Percentiles rank a stretch among this genome's conserved stretches.
Conservation (phyloP, 2,329 filamentous ascomycete species). For the Biscogniauxia mediterranea region DNA sequence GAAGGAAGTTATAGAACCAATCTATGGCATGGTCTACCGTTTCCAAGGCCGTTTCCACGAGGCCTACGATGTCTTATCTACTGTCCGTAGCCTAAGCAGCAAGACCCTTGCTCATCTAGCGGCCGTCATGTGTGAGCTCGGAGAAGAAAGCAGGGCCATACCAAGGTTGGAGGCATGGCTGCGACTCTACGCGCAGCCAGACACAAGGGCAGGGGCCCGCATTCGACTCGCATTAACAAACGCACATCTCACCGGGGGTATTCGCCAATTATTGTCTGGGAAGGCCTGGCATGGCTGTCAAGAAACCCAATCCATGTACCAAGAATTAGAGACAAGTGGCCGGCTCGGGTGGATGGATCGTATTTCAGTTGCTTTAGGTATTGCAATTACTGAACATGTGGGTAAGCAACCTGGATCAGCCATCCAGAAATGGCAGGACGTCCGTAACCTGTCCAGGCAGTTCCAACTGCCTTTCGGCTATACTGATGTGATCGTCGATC, state of each 20-base stretch:
- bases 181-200: neutral
- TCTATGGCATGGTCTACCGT: neutral
- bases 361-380: neutral
- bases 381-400: constrained; percentile 3
- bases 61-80: neutral
- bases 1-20: neutral
- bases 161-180: neutral
- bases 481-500: neutral
- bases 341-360: neutral
- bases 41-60: neutral
- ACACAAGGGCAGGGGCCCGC: neutral
- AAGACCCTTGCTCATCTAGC: neutral
- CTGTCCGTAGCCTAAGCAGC: neutral
- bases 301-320: neutral
- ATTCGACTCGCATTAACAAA: neutral
- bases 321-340: neutral
- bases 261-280: neutral
- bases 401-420: neutral
- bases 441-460: neutral
- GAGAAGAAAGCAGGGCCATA: neutral
- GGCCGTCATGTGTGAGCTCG: constrained; percentile 1
- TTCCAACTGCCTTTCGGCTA: neutral
- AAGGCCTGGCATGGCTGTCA: neutral
- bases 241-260: neutral
- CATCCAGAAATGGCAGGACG: neutral